phyloP scores from a whole-genome alignment of 257 asterid genomes.

The Solanum infundibuliforme region DNA sequence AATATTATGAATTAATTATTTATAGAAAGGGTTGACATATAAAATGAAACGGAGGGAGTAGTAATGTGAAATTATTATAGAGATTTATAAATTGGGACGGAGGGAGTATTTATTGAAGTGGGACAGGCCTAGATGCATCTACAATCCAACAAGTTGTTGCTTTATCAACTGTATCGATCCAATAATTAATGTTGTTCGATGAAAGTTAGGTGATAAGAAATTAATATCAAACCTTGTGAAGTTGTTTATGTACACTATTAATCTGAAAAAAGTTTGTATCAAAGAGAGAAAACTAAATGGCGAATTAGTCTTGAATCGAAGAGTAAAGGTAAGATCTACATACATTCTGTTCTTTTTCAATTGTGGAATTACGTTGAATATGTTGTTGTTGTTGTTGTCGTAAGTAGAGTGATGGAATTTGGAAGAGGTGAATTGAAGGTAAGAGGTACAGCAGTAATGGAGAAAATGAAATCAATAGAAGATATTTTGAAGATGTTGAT shows the following conservation, averaged over 20 bases:
- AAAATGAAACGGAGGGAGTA: too few relatives aligned
- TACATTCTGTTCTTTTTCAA: rapidly evolving
- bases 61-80: too few relatives aligned
- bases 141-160: not conserved
- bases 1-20: too few relatives aligned
- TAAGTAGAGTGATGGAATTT: not conserved
- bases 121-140: not conserved
- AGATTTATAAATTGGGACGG: not conserved
- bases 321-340: not conserved
- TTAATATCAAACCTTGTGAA: not conserved
- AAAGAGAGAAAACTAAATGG: not conserved
- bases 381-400: not conserved
- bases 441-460: not conserved
- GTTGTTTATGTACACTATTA: not conserved
- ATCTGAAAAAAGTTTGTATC: not conserved
- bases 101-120: not conserved
- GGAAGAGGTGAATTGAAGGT: not conserved
- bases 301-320: too few relatives aligned
- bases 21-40: too few relatives aligned
- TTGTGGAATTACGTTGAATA: not conserved
- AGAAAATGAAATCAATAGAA: not conserved
- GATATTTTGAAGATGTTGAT: not conserved
- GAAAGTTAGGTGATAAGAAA: not conserved
- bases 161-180: not conserved
- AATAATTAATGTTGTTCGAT: not conserved